Evolutionary conservation across 2,329 filamentous ascomycete genomes (phyloP), one percentile per base, ranked within the genome.

Genomic region (Emericellopsis atlantica): DNA sequence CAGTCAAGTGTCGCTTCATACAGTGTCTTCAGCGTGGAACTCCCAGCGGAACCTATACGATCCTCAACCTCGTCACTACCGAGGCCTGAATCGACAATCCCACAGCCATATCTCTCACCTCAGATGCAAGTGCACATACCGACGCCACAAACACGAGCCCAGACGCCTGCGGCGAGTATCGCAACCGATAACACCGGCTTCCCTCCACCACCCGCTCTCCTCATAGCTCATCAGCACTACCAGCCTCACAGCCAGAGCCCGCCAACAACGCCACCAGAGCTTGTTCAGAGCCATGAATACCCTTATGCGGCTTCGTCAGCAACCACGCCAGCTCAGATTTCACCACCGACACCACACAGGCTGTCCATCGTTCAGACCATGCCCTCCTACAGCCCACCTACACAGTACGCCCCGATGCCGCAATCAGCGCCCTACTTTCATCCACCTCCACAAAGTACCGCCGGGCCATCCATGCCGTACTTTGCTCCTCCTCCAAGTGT

Each of bases 1-100:
- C 26, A 29, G 26, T 29, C 26, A 12, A 29, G 4, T 3, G 12
- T 12, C 8, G 8, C 26, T 29, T 9, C 26, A 3, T 12, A 29
- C 26, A 29, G 26, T 12, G 26, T 29, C 26, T 29, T 4, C 26
- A 29, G 26, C 26, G 26, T 29, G 26, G 26, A 29, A 12, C 26
- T 29, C 9, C 26, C 26, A 9, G 26, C 26, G 26, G 26, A 51
- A 64, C 48, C 60, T 58, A 4, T 58, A 60, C 6, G 54, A 58
- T 32, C 64, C 48, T 31, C 43, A 43, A 34, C 67, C 68, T 45
- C 70, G 71, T 44, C 60, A 60, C 40, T 21, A 10, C 8, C 32
- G 8, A 15, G n/a, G 10, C n/a, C 32, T 11, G 18, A 9, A 2
- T 15, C 32, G 18, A 35, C 9, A 4, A 15, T 14, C 3, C n/a